Base-by-base conservation (phyloP, 768 basidiomycete species). In the Tricholoma bakamatsutake region DNA sequence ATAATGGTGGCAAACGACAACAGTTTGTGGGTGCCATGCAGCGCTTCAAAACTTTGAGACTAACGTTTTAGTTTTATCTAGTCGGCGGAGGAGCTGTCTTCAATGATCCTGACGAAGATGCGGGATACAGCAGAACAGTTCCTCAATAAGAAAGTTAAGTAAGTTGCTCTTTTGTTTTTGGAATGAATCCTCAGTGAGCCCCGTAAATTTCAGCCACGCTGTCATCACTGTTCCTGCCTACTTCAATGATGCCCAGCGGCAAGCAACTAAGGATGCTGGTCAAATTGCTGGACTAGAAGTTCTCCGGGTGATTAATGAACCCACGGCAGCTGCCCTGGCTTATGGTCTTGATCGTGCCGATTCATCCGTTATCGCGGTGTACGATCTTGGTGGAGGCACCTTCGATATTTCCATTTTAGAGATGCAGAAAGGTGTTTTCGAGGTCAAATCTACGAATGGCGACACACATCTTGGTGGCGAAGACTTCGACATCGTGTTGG, bases 361-460 rank as follows among this genome's bases (percentile, higher is more conserved):
- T 46, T 90, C 90, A 10, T 78, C 83, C 17, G 79, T 97, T 68
- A 94, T 99, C 63, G 97, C 97, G 42, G 97, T 99, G 56, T 99
- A 98, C 70, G 97, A 99, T 79, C 81, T 98, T 31, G 96, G 96
- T 63, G 96, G 96, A 64, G 96, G 96, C 55, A 98, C 96, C 21
- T 98, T 98, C 72, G 96, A 98, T 93, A 93, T 99, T 67, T 99
- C 97, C 28, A 95, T 99, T 62, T 80, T 99, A 54, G 95, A 98
- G 76, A 98, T 98, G 93, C 93, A 98, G 73, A 95, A 97, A 73
- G 97, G 96, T 64, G 95, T 99, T 9, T 99, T 98, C 72, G 97
- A 98, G 73, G 97, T 99, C 69, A 99, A 98, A 79, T 98, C 97
- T 0, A 99, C 97, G 54, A 98, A 98, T 68, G 97, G 97, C 69